Percentiles rank a stretch among this genome's conserved stretches.
phyloP scores from a whole-genome alignment of 192 early-diverging fungal species.

The Phycomyces blakesleeanus region DNA sequence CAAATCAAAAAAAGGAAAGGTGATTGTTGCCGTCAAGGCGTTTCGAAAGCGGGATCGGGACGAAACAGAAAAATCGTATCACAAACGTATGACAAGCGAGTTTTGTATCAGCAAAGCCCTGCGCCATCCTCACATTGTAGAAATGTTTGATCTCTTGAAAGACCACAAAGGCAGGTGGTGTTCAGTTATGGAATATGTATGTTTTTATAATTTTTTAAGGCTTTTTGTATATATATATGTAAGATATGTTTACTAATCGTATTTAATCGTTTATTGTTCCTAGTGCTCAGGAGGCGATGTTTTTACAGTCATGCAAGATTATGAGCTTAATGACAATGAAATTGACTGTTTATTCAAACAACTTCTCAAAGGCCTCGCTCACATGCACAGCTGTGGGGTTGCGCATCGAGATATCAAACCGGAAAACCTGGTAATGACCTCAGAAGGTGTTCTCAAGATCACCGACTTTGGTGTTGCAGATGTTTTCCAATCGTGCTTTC shows the following conservation, averaged over 20 bases:
- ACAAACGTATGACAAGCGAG: constrained; percentile 92
- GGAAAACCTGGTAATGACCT: constrained; percentile 86
- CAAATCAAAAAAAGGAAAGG: constrained; percentile 42
- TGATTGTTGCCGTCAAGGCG: constrained; percentile 82
- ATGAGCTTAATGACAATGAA: constrained; percentile 69
- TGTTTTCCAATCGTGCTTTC: constrained; percentile 84
- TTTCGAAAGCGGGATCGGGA: constrained; percentile 80
- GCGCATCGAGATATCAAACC: constrained; percentile 85
- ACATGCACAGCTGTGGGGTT: constrained; percentile 90
- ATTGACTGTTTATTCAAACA: constrained; percentile 94
- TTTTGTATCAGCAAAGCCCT: constrained; percentile 92
- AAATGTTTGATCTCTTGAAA: constrained; percentile 92
- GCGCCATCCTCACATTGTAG: constrained; percentile 82
- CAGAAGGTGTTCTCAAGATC: constrained; percentile 79
- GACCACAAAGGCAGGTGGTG: constrained; percentile 87
- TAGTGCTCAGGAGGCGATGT: constrained; percentile 94
- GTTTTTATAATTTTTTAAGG: constrained; percentile 10
- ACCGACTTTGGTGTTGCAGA: constrained; percentile 97
- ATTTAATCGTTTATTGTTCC: constrained; percentile 32
- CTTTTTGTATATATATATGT: no score
- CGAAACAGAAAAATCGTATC: constrained; percentile 86
- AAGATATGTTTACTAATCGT: constrained; percentile 24
- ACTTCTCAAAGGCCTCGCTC: constrained; percentile 78
- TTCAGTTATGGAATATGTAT: constrained; percentile 64
- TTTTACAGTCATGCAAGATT: constrained; percentile 73